These are phyloP conservation scores for Silybum marianum DNA, from an alignment of 129 eudicot genomes.

Conservation along the genomic window DNA sequence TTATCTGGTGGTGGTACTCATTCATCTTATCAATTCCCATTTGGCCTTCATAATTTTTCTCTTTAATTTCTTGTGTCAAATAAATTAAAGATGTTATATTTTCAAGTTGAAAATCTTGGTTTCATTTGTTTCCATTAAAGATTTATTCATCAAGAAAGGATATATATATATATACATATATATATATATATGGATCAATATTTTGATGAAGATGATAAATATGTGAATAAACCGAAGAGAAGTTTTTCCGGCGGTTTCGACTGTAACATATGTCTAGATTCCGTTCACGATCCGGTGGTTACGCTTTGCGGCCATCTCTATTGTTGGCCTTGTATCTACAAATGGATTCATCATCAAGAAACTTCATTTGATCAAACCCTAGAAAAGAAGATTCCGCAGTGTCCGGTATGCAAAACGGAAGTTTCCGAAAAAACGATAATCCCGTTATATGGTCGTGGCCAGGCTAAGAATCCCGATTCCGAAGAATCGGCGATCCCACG, in stretches of 20 bases:
- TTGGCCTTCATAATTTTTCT: not conserved
- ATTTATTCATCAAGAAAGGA: not conserved
- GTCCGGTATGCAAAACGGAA: constrained; percentile 68
- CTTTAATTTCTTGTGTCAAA: not conserved
- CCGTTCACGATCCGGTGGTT: constrained; percentile 73
- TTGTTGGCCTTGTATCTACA: constrained; percentile 81
- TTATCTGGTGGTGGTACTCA: not conserved
- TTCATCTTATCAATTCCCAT: not conserved
- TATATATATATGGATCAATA: no score
- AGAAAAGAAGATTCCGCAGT: constrained; percentile 41
- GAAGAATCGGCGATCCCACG: constrained; percentile 40
- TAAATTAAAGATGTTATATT: not conserved
- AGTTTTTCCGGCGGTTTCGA: constrained; percentile 43
- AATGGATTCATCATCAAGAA: constrained; percentile 58
- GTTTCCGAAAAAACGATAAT: constrained; percentile 50
- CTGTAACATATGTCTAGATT: constrained; percentile 76
- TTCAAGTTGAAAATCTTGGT: no score
- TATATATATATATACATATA: not conserved
- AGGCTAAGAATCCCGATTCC: constrained; percentile 20
- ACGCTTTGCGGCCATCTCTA: constrained; percentile 80
- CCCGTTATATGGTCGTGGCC: constrained; percentile 66
- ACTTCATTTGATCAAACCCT: constrained; percentile 25
- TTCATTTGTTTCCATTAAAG: not conserved
- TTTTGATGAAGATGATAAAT: not conserved
- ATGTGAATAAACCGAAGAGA: not conserved